Percentiles rank a stretch among this genome's conserved stretches.
These are phyloP conservation scores for Nitzschia inconspicua DNA, from an alignment of 108 stramenopile genomes.

Conservation along the genomic window DNA sequence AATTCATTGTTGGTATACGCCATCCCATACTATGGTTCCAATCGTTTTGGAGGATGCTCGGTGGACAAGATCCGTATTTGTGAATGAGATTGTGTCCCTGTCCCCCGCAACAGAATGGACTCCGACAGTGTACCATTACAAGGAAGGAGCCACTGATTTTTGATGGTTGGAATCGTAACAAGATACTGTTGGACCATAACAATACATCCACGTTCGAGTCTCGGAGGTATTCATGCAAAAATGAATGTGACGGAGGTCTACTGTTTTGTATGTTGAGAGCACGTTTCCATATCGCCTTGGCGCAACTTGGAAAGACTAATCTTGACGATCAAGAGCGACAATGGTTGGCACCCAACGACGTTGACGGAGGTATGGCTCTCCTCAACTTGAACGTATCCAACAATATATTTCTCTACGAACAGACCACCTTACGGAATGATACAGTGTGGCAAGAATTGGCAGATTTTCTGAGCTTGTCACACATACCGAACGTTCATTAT, in stretches of 20 bases:
- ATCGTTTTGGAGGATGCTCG: conserved; percentile 43
- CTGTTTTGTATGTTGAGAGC: not conserved
- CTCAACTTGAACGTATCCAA: not conserved
- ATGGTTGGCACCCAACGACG: not conserved
- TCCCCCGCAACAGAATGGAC: too few species aligned
- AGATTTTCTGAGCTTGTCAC: not conserved
- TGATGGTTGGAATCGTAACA: too few species aligned
- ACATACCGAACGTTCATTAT: not conserved
- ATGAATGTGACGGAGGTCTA: not conserved
- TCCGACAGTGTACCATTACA: too few species aligned
- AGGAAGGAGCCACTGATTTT: too few species aligned
- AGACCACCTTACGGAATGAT: not conserved
- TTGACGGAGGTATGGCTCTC: not conserved
- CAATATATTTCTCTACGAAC: not conserved
- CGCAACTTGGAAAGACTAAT: not conserved
- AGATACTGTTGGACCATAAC: too few species aligned
- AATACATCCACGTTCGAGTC: too few species aligned
- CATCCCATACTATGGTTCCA: conserved; percentile 79
- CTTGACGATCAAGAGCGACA: not conserved
- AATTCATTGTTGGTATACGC: conserved; percentile 65
- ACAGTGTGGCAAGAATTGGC: conserved; percentile 1
- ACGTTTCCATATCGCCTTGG: not conserved
- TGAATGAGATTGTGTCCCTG: not conserved
- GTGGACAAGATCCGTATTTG: not conserved
- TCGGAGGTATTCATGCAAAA: too few species aligned